These are phyloP conservation scores for Phytophthora lateralis DNA, from an alignment of 352 stramenopile genomes.

Conservation along the genomic window DNA sequence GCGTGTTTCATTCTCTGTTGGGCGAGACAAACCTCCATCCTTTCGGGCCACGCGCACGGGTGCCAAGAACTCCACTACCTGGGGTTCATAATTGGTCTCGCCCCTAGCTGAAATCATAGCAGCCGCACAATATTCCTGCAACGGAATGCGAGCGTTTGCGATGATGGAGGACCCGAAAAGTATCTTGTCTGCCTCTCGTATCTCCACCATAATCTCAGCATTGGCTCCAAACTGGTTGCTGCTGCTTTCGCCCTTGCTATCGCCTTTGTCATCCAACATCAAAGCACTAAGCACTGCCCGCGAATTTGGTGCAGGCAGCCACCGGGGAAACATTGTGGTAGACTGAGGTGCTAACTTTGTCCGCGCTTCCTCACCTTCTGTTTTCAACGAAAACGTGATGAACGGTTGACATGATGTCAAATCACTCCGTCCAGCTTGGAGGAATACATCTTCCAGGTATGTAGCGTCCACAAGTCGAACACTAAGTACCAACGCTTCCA, in stretches of 20 bases:
- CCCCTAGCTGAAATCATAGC: constrained; percentile 35
- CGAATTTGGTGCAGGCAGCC: constrained; percentile 48
- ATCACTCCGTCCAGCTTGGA: constrained; percentile 51
- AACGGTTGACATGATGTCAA: constrained; percentile 55
- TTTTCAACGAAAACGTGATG: constrained; percentile 49
- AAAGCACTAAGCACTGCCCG: constrained; percentile 47
- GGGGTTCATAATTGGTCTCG: constrained; percentile 19
- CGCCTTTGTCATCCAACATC: constrained; percentile 25
- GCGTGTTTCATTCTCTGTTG: constrained; percentile 30
- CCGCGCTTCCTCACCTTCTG: constrained; percentile 31
- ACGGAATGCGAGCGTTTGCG: constrained; percentile 48
- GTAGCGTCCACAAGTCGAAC: constrained; percentile 57
- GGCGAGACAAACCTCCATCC: constrained; percentile 19
- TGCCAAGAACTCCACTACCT: constrained; percentile 57
- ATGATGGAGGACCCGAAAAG: constrained; percentile 77
- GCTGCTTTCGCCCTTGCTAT: constrained; percentile 5
- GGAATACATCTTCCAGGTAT: constrained; percentile 58
- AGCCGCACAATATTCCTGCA: constrained; percentile 53
- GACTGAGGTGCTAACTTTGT: constrained; percentile 52
- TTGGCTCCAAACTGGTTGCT: constrained; percentile 24
- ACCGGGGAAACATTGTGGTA: constrained; percentile 64
- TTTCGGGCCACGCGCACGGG: constrained; percentile 43
- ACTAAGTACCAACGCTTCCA: constrained; percentile 43
- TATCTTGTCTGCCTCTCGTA: constrained; percentile 72
- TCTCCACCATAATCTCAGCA: constrained; percentile 54